Evolutionary conservation across 1,284 basidiomycete genomes (phyloP).

Genomic region (Ceratobasidium sp.): DNA sequence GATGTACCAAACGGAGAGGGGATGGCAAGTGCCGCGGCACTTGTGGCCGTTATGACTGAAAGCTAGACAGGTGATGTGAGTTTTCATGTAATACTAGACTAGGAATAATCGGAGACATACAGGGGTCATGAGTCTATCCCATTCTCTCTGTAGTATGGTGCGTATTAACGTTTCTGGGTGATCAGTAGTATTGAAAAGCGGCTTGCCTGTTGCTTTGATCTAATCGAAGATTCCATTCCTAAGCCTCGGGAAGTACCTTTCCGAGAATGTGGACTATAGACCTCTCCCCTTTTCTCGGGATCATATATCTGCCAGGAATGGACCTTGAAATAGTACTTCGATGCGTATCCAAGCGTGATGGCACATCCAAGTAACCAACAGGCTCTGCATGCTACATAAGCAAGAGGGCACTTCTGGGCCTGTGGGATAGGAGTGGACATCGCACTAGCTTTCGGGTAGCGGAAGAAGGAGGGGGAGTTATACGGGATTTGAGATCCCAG

Average conservation of each 20-base stretch:
- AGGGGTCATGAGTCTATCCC: slow-evolving; percentile 26
- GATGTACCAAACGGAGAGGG: slow-evolving; percentile 33
- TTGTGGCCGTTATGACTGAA: slow-evolving; percentile 21
- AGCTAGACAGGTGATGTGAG: background rate
- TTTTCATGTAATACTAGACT: background rate
- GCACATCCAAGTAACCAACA: background rate
- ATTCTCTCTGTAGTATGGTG: background rate
- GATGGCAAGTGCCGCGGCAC: slow-evolving; percentile 35
- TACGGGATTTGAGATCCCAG: background rate
- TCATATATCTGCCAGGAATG: background rate
- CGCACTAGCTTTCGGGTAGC: background rate
- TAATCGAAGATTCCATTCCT: slow-evolving; percentile 3
- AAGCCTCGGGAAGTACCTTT: background rate
- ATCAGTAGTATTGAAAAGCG: background rate
- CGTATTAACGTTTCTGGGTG: background rate
- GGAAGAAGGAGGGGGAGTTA: background rate
- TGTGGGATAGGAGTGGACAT: background rate
- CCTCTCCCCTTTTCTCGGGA: background rate
- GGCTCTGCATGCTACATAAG: background rate
- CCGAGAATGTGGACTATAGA: background rate
- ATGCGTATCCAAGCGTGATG: slow-evolving; percentile 28
- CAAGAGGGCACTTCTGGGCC: background rate
- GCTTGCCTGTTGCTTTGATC: slow-evolving; percentile 11
- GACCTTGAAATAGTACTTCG: slow-evolving; percentile 8
- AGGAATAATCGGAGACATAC: background rate